Evolutionary conservation across 441 rosid genomes (phyloP), one percentile per base, ranked within the genome.

Genomic region (Viola pubescens): DNA sequence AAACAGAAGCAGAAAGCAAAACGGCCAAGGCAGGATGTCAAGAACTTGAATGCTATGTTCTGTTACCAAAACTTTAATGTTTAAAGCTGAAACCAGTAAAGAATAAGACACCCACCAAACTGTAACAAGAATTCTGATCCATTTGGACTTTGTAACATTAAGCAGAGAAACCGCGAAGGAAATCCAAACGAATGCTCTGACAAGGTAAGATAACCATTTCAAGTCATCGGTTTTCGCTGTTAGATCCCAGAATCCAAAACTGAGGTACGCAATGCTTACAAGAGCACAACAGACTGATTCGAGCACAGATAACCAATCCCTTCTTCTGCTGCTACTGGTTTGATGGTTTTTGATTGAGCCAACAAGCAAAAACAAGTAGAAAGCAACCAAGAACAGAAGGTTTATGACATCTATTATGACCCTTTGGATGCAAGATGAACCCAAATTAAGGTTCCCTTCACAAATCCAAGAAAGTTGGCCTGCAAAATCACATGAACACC

Each of bases 101-200:
- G 78, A 72, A 53, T 75, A 83, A 48, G 68, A 70, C n/a, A 81
- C 58, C 95, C 92, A 91, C 96, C 98, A 91, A 47, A 75, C 41
- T 12, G 72, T 68, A 61, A 48, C 53, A 6, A 82, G 56, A 66
- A 79, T 51, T 65, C 54, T 63, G 13, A 50, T 59, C 78, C 75
- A 76, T 62, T 71, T 74, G 8, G 84, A 74, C 50, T 59, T 76
- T 5, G 56, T 68, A 58, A 80, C 81, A 16, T 16, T 16, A 53
- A 86, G 81, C 67, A 86, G 37, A 0, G 95, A 85, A 59, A 80
- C 70, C 8, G 84, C 67, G 52, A 87, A 58, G 6, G 94, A 83
- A 42, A 74, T 46, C 95, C 95, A 88, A 66, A 71, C 61, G 16
- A 80, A 45, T 58, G 88, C 91, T 80, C 89, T 76, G 37, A 75